Evolutionary conservation across 2,329 filamentous ascomycete genomes (phyloP).

Genomic region (Ampelomyces quisqualis): DNA sequence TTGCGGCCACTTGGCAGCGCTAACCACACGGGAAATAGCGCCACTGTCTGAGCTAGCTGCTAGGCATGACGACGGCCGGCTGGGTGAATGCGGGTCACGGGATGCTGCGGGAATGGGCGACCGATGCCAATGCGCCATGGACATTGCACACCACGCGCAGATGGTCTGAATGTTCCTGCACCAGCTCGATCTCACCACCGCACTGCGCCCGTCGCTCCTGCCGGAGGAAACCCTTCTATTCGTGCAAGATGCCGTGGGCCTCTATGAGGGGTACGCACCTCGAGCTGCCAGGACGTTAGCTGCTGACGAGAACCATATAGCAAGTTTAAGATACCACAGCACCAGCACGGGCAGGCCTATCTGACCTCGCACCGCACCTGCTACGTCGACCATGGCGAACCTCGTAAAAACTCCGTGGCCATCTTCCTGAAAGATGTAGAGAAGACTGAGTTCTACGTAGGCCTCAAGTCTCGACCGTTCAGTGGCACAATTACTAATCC

Average conservation of each 20-base stretch:
- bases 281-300: constrained; percentile 1
- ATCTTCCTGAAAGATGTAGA: constrained; percentile 91
- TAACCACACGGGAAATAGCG: constrained; percentile 11
- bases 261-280: constrained; percentile 85
- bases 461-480: background rate
- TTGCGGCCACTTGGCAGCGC: constrained; percentile 7
- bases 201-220: constrained; percentile 85
- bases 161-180: constrained; percentile 89
- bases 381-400: constrained; percentile 88
- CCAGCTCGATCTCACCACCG: constrained; percentile 92
- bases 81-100: constrained; percentile 11
- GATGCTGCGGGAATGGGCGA: constrained; percentile 2
- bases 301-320: constrained; percentile 50
- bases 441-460: constrained; percentile 68
- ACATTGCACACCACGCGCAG: constrained; percentile 16
- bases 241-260: constrained; percentile 93
- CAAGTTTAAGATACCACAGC: constrained; percentile 91
- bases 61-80: constrained; percentile 18
- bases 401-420: constrained; percentile 78
- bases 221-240: constrained; percentile 94
- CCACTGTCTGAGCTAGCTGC: no score
- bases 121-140: constrained; percentile 17
- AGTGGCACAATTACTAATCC: constrained; percentile 13
- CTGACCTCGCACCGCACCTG: constrained; percentile 93
- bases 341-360: constrained; percentile 95